Evolutionary conservation across 1,284 basidiomycete species (phyloP), one percentile per base, ranked within the genome.

Genomic region (Rhodotorula sp.): DNA sequence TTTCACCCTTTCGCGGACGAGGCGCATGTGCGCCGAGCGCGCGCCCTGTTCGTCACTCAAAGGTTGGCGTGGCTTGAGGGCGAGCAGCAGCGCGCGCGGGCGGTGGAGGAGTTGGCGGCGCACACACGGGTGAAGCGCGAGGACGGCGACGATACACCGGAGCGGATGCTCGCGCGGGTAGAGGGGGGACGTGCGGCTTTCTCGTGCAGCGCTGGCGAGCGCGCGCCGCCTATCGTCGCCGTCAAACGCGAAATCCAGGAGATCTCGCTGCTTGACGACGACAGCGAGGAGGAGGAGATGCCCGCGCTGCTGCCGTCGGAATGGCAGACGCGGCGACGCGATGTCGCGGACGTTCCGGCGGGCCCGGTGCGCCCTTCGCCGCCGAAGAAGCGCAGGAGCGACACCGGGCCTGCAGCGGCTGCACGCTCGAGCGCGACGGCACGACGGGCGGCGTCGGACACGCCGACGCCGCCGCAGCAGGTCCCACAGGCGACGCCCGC

Each of bases 201-300:
- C 15, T 21, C 44, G 44, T 37, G 13, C 9, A 44, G 4, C 44
- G 44, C 44, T 12, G 19, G 44, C 44, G 44, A 4, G 44, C 44
- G 44, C 44, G 39, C 59, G 10, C 27, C 32, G 4, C 2, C 12
- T 32, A 22, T 32, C 7, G n/a, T 6, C 29, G 36, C 48, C 13
- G 58, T 65, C 53, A 69, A 61, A 54, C 58, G 58, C 9, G 65
- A 66, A 41, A 56, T 70, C 25, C 46, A 66, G 34, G 64, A 66
- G 41, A 70, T 65, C 39, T 70, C 65, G 46, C 56, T 65, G 34
- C 55, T 65, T 8, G 64, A 65, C 21, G 41, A 32, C 46, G 64
- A 65, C 21, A 56, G 58, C 64, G 62, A 63, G 10, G 61, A 41
- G 15, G 60, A 37, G 15, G 36, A 22, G 6, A 29, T 21, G 25